These are phyloP conservation scores for Crithidia thermophila DNA, from an alignment of 208 protist genomes.

Conservation along the genomic window DNA sequence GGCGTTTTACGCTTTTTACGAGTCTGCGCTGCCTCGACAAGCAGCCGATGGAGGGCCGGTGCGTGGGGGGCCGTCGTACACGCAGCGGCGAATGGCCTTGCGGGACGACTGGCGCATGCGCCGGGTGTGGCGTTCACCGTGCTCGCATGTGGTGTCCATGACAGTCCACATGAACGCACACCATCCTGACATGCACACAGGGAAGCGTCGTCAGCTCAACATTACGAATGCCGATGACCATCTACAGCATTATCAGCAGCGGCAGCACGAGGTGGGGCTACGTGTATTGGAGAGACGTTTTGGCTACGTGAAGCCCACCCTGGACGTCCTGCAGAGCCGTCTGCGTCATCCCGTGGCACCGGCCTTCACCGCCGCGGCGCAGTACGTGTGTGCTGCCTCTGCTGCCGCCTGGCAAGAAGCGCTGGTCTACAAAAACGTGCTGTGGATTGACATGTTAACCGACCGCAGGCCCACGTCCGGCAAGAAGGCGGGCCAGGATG, in stretches of 20 bases:
- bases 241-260: too few relatives aligned
- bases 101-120: background rate
- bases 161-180: too few relatives aligned
- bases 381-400: slow-evolving; percentile 31
- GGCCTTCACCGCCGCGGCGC: slow-evolving; percentile 9
- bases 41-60: too few relatives aligned
- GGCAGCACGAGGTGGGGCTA: too few relatives aligned
- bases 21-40: too few relatives aligned
- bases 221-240: too few relatives aligned
- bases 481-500: slow-evolving; percentile 16
- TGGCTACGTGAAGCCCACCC: background rate
- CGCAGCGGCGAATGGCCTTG: background rate
- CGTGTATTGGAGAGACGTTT: background rate
- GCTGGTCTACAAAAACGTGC: slow-evolving; percentile 16
- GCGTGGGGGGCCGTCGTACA: too few relatives aligned
- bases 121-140: too few relatives aligned
- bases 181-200: too few relatives aligned
- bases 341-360: slow-evolving; percentile 5
- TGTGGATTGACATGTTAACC: slow-evolving; percentile 32
- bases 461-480: slow-evolving; percentile 22
- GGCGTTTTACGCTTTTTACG: too few relatives aligned
- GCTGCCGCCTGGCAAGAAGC: slow-evolving; percentile 27
- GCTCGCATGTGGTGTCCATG: too few relatives aligned
- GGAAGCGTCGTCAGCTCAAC: too few relatives aligned
- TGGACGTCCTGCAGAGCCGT: slow-evolving; percentile 5